A percentile compares a stretch with the other conserved stretches of the same genome.
Evolutionary conservation across 2,329 filamentous ascomycete species (phyloP).

Genomic region (Scedosporium aurantiacum): DNA sequence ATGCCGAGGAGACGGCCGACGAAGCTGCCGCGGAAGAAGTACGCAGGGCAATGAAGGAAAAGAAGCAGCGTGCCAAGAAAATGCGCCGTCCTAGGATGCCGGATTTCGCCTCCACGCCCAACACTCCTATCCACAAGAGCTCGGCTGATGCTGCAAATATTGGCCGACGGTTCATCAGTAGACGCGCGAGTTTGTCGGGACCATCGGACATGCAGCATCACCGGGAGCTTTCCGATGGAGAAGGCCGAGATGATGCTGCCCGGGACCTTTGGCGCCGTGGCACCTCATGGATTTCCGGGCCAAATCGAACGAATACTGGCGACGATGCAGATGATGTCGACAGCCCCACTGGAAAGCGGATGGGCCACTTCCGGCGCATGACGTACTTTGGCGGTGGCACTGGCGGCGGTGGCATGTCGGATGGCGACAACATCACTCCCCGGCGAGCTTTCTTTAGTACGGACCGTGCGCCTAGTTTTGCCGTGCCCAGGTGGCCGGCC

Average conservation of each 20-base stretch:
- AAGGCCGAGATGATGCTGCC: slow-evolving; percentile 53
- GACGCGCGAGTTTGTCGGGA: slow-evolving; percentile 57
- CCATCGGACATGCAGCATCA: slow-evolving; percentile 35
- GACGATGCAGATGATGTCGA: slow-evolving; percentile 43
- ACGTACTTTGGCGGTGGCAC: slow-evolving; percentile 53
- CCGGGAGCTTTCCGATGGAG: slow-evolving; percentile 63
- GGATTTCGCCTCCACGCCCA: slow-evolving; percentile 50
- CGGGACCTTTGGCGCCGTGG: slow-evolving; percentile 47
- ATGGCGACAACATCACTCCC: slow-evolving; percentile 48
- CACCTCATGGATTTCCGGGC: slow-evolving; percentile 44
- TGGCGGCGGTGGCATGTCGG: slow-evolving; percentile 37
- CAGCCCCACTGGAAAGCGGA: slow-evolving; percentile 39
- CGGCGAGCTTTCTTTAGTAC: slow-evolving; percentile 46
- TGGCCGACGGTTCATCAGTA: slow-evolving; percentile 37
- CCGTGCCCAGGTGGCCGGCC: slow-evolving; percentile 70
- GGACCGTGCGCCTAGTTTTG: slow-evolving; percentile 61
- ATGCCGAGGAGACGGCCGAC: slow-evolving; percentile 78
- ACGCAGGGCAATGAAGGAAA: slow-evolving; percentile 35
- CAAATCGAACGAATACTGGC: slow-evolving; percentile 31
- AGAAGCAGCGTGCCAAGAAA: slow-evolving; percentile 53
- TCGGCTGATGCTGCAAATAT: slow-evolving; percentile 15
- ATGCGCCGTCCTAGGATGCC: slow-evolving; percentile 42
- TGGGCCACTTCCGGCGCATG: slow-evolving; percentile 53
- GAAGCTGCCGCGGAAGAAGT: slow-evolving; percentile 46
- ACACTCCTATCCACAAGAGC: slow-evolving; percentile 35